phyloP scores from a whole-genome alignment of 2,329 filamentous ascomycete species.

The Verticillium albo-atrum region DNA sequence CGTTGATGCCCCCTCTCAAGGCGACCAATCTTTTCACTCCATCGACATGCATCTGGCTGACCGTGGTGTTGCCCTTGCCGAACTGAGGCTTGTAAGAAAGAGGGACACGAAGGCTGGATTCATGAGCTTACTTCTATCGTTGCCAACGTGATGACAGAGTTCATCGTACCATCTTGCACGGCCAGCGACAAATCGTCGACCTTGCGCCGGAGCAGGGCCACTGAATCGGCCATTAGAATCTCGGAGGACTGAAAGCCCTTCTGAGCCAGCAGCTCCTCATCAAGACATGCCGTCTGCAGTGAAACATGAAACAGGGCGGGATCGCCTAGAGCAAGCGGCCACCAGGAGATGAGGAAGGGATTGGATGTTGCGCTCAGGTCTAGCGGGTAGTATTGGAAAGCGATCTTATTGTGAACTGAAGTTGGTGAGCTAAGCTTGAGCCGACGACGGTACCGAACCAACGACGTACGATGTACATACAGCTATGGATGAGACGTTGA shows the following conservation, averaged over 20 bases:
- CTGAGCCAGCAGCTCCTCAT: conserved; percentile 46
- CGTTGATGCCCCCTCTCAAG: conserved; percentile 45
- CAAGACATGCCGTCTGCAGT: conserved; percentile 52
- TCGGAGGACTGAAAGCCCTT: conserved; percentile 50
- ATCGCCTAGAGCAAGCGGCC: conserved; percentile 52
- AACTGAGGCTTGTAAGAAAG: conserved; percentile 24
- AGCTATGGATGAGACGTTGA: conserved; percentile 51
- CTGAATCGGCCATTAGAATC: conserved; percentile 52
- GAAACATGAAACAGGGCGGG: conserved; percentile 56
- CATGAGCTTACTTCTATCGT: conserved; percentile 47
- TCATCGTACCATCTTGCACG: conserved; percentile 49
- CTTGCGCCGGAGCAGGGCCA: conserved; percentile 45
- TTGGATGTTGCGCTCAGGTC: conserved; percentile 49
- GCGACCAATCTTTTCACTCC: conserved; percentile 44
- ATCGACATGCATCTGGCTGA: conserved; percentile 42
- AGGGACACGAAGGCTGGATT: neutral
- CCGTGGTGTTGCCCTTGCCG: conserved; percentile 45
- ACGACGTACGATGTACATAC: conserved; percentile 30
- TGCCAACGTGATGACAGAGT: conserved; percentile 53
- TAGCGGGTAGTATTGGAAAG: conserved; percentile 56
- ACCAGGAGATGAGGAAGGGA: conserved; percentile 56
- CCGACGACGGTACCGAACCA: neutral
- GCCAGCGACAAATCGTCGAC: conserved; percentile 41
- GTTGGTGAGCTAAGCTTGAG: conserved; percentile 5
- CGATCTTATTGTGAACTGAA: conserved; percentile 50